Evolutionary conservation across 2,329 filamentous ascomycete species (phyloP), one percentile per base, ranked within the genome.

Genomic region (Colletotrichum eremochloae): DNA sequence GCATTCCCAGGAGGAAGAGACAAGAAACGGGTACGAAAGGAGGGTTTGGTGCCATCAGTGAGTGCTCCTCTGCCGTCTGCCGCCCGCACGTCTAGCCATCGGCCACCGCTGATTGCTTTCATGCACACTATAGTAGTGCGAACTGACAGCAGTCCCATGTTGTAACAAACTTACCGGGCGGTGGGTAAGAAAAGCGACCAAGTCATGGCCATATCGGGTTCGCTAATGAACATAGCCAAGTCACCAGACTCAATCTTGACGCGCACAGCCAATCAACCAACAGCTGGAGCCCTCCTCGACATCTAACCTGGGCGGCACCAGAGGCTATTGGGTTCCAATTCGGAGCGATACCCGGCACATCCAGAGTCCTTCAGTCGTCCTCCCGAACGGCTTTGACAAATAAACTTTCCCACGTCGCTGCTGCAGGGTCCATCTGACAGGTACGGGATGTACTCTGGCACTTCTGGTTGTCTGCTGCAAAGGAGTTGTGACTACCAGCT

Each of bases 401-500:
- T 72, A 64, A 70, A 72, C 67, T 72, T 72, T 70, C 12, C 40
- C 36, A 40, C 55, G 40, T 36, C 58, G 66, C 66, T 70, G 70
- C 70, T 72, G 70, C 70, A 72, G 70, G 70, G 70, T 70, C 70
- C 61, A 31, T 55, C 58, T 48, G 53, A 61, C 66, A 61, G 65
- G 46, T 46, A 71, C 65, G 29, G 36, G 40, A 36, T 31, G 62
- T 46, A 66, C 44, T 52, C n/a, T 66, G 31, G 44, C 36, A 18
- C 14, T 58, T 53, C 38, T 31, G 33, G 55, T 40, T 40, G 46
- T 55, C 29, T 29, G 40, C 24, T 55, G 62, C 50, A 42, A 50
- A 44, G 4, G 48, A 69, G 33, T 20, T 50, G 15, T 29, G 3
- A 31, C 38, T 24, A 63, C n/a, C 36, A 38, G 24, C 52, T 55